These are phyloP conservation scores for Diaporthe eres DNA, from an alignment of 2,329 filamentous ascomycete species.

Conservation along the genomic window DNA sequence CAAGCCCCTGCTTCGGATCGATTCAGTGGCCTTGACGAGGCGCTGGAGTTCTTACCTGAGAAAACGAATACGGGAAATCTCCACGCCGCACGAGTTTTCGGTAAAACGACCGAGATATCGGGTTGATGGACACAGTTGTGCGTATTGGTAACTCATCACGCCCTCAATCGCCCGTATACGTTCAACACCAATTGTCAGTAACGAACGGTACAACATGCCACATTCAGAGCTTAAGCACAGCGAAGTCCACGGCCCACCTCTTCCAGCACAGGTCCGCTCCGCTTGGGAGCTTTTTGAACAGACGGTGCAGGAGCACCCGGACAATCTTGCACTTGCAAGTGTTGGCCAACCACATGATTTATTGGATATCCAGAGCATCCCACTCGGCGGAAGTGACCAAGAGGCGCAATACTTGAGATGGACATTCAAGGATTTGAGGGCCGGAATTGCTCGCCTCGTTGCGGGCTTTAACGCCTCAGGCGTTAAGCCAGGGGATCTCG, in stretches of 20 bases:
- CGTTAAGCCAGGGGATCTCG: not conserved
- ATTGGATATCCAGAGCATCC: not conserved
- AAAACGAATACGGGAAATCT: not conserved
- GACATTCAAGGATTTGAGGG: not conserved
- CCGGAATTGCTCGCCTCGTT: not conserved
- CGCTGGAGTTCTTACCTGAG: not conserved
- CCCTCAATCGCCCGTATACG: not conserved
- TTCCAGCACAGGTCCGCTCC: not conserved
- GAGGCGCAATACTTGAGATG: not conserved
- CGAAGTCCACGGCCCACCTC: not conserved
- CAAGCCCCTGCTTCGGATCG: not conserved
- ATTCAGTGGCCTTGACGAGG: not conserved
- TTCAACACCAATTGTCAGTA: too few relatives aligned
- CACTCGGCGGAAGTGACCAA: not conserved
- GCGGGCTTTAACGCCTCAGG: not conserved
- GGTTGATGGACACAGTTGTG: not conserved
- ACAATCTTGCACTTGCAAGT: conserved; percentile 7
- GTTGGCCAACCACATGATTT: conserved; percentile 6
- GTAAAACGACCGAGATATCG: not conserved
- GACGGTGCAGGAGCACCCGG: not conserved
- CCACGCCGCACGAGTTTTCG: not conserved
- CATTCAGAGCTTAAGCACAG: not conserved
- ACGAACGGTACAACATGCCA: not conserved
- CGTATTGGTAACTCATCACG: not conserved
- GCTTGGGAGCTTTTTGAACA: conserved; percentile 2